A percentile compares a stretch with the other conserved stretches of the same genome.
These are phyloP conservation scores for Priceomyces medius DNA, from an alignment of 805 yeast species.

Conservation along the genomic window DNA sequence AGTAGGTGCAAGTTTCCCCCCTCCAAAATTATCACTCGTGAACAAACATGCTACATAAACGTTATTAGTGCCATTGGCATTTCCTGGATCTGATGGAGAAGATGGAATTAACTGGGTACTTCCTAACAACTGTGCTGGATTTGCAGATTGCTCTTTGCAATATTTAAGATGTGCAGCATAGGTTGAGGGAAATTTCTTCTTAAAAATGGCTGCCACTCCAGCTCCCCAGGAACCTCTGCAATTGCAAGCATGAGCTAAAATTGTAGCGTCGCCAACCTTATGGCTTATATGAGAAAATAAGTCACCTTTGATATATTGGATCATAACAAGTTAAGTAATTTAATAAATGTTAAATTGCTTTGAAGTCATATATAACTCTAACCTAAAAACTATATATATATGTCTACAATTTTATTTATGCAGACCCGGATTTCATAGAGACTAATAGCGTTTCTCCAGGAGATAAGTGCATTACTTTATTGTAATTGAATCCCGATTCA, in stretches of 20 bases:
- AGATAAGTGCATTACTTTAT: slow-evolving; percentile 26
- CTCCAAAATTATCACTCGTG: slow-evolving; percentile 57
- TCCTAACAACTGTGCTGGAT: slow-evolving; percentile 47
- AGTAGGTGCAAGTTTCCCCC: slow-evolving; percentile 36
- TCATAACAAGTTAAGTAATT: slow-evolving; percentile 39
- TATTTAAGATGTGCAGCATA: slow-evolving; percentile 46
- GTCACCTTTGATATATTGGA: slow-evolving; percentile 55
- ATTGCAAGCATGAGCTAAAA: slow-evolving; percentile 79
- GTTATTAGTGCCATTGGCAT: slow-evolving; percentile 20
- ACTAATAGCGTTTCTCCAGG: slow-evolving; percentile 25
- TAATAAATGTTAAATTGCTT: no score
- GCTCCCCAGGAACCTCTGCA: slow-evolving; percentile 83
- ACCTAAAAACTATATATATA: background rate
- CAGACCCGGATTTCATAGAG: background rate
- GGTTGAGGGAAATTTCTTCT: slow-evolving; percentile 54
- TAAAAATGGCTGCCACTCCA: slow-evolving; percentile 69
- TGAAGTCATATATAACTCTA: no score
- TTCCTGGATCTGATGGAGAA: slow-evolving; percentile 27
- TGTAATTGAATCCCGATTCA: slow-evolving; percentile 28
- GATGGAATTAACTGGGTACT: slow-evolving; percentile 48
- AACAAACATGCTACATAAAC: slow-evolving; percentile 65
- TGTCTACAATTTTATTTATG: background rate
- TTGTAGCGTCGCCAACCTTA: slow-evolving; percentile 27
- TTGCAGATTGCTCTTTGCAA: slow-evolving; percentile 30
- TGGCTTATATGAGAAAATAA: slow-evolving; percentile 40